Evolutionary conservation across 331 rosid genomes (phyloP), one percentile per base, ranked within the genome.

Genomic region (Cydonia oblonga): DNA sequence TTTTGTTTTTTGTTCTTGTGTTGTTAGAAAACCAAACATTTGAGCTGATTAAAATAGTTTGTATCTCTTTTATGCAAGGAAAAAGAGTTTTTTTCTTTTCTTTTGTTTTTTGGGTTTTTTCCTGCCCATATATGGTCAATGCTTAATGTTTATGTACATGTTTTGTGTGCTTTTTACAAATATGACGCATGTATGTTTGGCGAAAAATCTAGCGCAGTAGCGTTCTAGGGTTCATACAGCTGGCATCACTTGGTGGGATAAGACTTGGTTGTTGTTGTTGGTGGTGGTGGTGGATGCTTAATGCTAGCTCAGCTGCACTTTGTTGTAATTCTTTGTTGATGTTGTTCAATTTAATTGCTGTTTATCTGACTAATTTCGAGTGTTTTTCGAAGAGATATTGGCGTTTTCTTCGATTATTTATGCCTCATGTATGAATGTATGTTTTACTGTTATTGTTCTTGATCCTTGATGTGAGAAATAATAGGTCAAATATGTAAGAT

Each of bases 131-230:
- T 58, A 11, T 29, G 67, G 16, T 62, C 67, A 62, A 62, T 29
- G 67, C 67, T 29, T 60, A 60, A 60, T 15, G 65, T 56, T n/a
- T 49, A 18, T 49, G 52, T 35, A 0, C 6, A 14, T 56, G 35
- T 2, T 56, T 4, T 70, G 32, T 53, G 29, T 29, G 63, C 6
- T 28, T 29, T n/a, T 52, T 14, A 6, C 42, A 35, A 35, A 35
- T 35, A 35, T 9, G 1, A 35, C 12, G 42, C 42, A 35, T 12
- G 23, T 54, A 5, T 69, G 22, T 35, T 19, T 0, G 3, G 3
- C 1, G 53, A 3, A 46, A 15, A 46, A 46, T 0, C 3, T 0
- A 44, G 52, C 0, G n/a, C 53, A 15, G 8, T 44, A 16, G 0
- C 7, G 0, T 46, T 46, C 3, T 46, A 46, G 1, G 19, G 3